phyloP scores from a whole-genome alignment of 352 stramenopile genomes.

The Elongisporangium undulatum region DNA sequence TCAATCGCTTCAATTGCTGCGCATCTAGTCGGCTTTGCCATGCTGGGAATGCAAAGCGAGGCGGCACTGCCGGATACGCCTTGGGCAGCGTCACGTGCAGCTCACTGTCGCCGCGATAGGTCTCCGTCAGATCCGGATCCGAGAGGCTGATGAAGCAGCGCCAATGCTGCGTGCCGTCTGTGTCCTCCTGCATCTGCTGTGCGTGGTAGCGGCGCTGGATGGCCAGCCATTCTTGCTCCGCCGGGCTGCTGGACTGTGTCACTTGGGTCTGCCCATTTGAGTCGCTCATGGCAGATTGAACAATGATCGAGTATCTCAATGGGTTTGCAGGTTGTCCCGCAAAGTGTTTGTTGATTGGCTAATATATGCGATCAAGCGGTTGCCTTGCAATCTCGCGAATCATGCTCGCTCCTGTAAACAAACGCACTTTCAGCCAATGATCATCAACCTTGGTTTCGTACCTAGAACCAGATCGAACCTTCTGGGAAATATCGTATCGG shows the following conservation, averaged over 20 bases:
- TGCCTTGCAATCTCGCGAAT: too few relatives aligned
- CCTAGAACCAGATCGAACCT: neutral
- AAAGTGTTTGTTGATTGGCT: neutral
- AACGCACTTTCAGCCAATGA: too few relatives aligned
- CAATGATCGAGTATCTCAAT: neutral
- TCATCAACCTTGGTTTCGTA: too few relatives aligned
- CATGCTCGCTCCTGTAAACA: too few relatives aligned
- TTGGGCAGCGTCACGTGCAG: slow-evolving; percentile 43
- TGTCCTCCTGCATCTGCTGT: slow-evolving; percentile 15
- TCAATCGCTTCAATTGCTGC: slow-evolving; percentile 30
- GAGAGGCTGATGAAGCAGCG: slow-evolving; percentile 57
- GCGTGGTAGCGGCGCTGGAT: slow-evolving; percentile 64
- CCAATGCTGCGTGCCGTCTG: slow-evolving; percentile 7
- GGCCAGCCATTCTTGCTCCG: slow-evolving; percentile 57
- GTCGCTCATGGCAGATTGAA: neutral
- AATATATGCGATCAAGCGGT: neutral
- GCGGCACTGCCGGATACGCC: slow-evolving; percentile 42
- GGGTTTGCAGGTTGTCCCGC: neutral
- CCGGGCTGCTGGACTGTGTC: neutral
- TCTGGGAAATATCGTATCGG: neutral
- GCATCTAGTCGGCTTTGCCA: slow-evolving; percentile 41
- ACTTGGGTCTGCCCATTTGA: neutral
- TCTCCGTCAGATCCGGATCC: slow-evolving; percentile 51
- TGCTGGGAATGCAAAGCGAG: slow-evolving; percentile 42
- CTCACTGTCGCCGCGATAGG: slow-evolving; percentile 53